Evolutionary conservation across 2,329 filamentous ascomycete genomes (phyloP), one percentile per base, ranked within the genome.

Genomic region (Talaromyces islandicus): DNA sequence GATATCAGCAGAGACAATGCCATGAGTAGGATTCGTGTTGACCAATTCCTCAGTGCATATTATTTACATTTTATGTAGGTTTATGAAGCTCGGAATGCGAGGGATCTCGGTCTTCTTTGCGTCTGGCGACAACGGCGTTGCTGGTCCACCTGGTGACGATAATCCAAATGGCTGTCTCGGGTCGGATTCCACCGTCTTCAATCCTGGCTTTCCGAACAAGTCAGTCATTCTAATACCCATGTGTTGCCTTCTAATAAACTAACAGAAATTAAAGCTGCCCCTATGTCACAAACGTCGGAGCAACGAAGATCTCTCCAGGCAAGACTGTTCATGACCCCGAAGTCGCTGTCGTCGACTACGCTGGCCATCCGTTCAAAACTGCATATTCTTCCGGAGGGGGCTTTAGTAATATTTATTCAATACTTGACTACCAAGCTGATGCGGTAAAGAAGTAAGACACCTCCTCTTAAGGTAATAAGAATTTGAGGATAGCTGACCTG

Each of bases 1-100:
- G 71, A 62, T 87, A 87, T 70, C 80, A 84, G 64, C 73, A 80
- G 64, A 70, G 75, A 7, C 76, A 78, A 62, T 77, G 75, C 63
- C 72, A 72, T 50, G 74, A 77, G 48, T 61, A 41, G 54, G 59
- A 35, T 35, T 35, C 10, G 14, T 53, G 25, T n/a, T 25, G 9
- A 41, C 38, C 3, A 11, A 3, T 19, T 38, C 29, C 21, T 41
- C 5, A 11, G 17, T 14, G 7, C 10, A 11, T 25, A 2, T 4
- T 38, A 38, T 21, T 55, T 27, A 55, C 3, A 7, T 35, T 21
- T 6, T 7, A 14, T 38, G 11, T 7, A 55, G 53, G 11, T 55
- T 55, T 17, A 21, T 55, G 53, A 55, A 55, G 68, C 77, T 84
- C 1, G 80, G 76, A 9, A 64, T 72, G 6, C 69, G 70, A 53